Percentiles rank a stretch among this genome's conserved stretches.
Conservation (phyloP, 495 filamentous ascomycete species). For the Jackrogersella multiformis region DNA sequence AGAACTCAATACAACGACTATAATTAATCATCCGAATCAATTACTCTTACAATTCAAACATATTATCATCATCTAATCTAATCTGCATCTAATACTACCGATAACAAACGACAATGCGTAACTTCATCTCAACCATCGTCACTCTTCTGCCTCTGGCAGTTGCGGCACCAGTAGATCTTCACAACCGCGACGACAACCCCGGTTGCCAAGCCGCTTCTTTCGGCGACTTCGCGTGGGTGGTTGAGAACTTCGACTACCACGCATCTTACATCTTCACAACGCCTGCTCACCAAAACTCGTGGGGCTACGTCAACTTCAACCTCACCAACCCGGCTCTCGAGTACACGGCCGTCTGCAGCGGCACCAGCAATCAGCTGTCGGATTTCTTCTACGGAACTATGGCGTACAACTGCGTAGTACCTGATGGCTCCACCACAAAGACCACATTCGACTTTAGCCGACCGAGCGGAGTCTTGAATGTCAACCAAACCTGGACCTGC, state of each 20-base stretch:
- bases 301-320: constrained; percentile 55
- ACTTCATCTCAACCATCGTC: constrained; percentile 37
- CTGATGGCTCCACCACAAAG: constrained; percentile 28
- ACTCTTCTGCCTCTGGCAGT: constrained; percentile 37
- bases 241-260: constrained; percentile 52
- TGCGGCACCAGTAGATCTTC: constrained; percentile 29
- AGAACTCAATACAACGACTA: constrained; percentile 6
- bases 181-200: constrained; percentile 25
- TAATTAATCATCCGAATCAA: background rate
- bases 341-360: constrained; percentile 48
- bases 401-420: constrained; percentile 48
- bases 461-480: constrained; percentile 41
- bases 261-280: constrained; percentile 54
- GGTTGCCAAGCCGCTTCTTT: constrained; percentile 48
- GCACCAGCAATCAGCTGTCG: constrained; percentile 49
- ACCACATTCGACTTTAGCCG: constrained; percentile 51
- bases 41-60: background rate
- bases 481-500: constrained; percentile 58
- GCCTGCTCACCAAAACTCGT: constrained; percentile 56
- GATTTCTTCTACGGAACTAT: constrained; percentile 59
- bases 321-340: constrained; percentile 52
- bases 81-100: background rate
- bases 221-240: constrained; percentile 47
- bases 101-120: constrained; percentile 30
- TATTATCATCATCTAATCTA: background rate